Base-by-base conservation (phyloP, 2,329 filamentous ascomycete species). In the Blumeria hordei region DNA sequence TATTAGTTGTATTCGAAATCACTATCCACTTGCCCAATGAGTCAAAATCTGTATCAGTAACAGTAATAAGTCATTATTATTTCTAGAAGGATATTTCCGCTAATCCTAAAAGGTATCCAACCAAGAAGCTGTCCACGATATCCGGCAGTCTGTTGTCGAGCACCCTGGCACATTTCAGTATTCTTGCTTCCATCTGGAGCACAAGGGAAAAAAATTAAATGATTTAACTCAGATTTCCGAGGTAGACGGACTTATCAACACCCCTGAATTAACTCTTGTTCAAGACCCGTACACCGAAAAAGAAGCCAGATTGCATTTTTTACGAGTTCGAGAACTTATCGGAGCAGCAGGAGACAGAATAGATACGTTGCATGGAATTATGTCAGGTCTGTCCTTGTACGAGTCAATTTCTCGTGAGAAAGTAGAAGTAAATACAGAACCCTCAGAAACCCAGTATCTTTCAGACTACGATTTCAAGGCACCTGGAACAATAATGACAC, bases 201-300 rank as follows among this genome's bases (percentile, higher is more conserved):
- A 88, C 71, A 81, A 85, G 57, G 86, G 87, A 61, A 74, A 85
- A 69, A 83, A 85, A 60, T 83, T 98, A 74, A 96, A 96, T 68
- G 92, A 98, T 69, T 96, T 92, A 64, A 77, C 93, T 57, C 83
- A 93, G 67, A 77, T 98, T 58, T 88, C 86, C 55, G 90, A 98
- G 66, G 84, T 98, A 55, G 76, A 83, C 51, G 87, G 78, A 56
- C 76, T 98, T 55, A 77, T 78, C 54, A 70, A 82, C 36, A 81
- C 88, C 59, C 84, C 88, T 37, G 83, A 88, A 64, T 76, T 95
- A 57, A 77, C 76, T 55, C 71, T 98, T 62, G 80, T 95, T 55
- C 84, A 95, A 69, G 92, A 98, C 65, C 86, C 93, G 49, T 98
- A 98, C 69, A 98, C 87, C 45, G 92, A 98, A 72, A 96, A 94